Evolutionary conservation across 1,284 basidiomycete species (phyloP).

Genomic region (Cryptococcus sp.): DNA sequence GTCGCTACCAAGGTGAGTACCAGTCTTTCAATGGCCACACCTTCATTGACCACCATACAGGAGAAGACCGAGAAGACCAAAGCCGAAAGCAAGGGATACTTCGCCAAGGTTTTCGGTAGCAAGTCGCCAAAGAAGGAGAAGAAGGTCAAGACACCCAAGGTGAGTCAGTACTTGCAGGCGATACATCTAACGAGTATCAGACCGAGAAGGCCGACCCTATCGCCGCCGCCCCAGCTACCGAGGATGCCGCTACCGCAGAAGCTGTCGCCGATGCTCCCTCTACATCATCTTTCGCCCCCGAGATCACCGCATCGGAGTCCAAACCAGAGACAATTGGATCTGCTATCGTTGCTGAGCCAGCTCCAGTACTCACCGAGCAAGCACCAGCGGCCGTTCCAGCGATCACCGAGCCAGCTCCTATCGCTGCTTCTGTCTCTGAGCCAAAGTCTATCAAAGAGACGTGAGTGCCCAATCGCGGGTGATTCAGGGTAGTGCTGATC

Average conservation of each 20-base stretch:
- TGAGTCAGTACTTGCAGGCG: slow-evolving; percentile 7
- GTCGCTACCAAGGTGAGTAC: slow-evolving; percentile 20
- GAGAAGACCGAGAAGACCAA: slow-evolving; percentile 39
- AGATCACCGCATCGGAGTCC: slow-evolving; percentile 1
- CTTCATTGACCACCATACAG: slow-evolving; percentile 6
- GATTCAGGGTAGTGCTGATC: background rate
- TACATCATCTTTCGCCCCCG: slow-evolving; percentile 4
- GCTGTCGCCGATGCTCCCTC: slow-evolving; percentile 4
- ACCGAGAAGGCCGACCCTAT: slow-evolving; percentile 33
- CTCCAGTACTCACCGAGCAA: slow-evolving; percentile 4
- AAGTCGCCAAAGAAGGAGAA: slow-evolving; percentile 40
- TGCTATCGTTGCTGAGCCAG: slow-evolving; percentile 6
- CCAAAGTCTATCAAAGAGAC: slow-evolving; percentile 27
- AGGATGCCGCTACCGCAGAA: slow-evolving; percentile 6
- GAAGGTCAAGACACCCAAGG: slow-evolving; percentile 43
- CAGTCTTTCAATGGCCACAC: too few species aligned
- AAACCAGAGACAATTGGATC: slow-evolving; percentile 2
- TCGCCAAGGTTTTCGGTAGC: slow-evolving; percentile 32
- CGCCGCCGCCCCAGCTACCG: slow-evolving; percentile 11
- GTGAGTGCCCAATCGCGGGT: slow-evolving; percentile 15
- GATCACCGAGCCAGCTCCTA: slow-evolving; percentile 8
- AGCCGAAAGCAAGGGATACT: slow-evolving; percentile 36
- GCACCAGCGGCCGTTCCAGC: slow-evolving; percentile 15
- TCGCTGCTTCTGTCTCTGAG: slow-evolving; percentile 11
- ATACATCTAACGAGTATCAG: slow-evolving; percentile 7